These are phyloP conservation scores for Cichorium intybus DNA, from an alignment of 140 eudicot genomes.

Conservation along the genomic window DNA sequence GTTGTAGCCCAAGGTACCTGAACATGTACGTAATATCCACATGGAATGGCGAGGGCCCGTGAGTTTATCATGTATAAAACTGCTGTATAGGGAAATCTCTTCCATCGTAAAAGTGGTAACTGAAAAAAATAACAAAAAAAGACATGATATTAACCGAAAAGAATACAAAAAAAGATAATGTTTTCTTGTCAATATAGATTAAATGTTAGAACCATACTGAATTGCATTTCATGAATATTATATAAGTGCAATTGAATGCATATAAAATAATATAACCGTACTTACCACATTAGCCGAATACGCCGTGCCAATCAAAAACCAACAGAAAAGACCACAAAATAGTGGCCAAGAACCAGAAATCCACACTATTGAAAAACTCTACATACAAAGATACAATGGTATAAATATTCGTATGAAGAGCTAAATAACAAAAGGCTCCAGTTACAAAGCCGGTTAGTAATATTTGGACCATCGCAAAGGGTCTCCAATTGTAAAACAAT, in stretches of 20 bases:
- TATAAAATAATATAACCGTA: not conserved
- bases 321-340: conserved; percentile 27
- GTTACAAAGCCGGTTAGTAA: not conserved
- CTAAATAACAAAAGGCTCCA: no score
- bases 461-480: not conserved
- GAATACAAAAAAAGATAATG: not conserved
- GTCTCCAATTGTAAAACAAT: not conserved
- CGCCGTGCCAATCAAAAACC: conserved; percentile 36
- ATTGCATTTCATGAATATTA: no score
- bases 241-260: no score
- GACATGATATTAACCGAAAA: no score
- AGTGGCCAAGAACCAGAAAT: conserved; percentile 37
- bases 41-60: conserved; percentile 32
- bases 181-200: not conserved
- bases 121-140: conserved; percentile 2
- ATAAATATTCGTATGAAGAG: not conserved
- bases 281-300: conserved; percentile 36
- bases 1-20: conserved; percentile 12
- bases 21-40: conserved; percentile 31
- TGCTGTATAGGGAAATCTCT: conserved; percentile 36
- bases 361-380: conserved; percentile 28
- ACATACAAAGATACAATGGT: not conserved
- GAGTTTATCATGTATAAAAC: conserved; percentile 37
- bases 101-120: conserved; percentile 38
- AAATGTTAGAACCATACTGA: not conserved